These are phyloP conservation scores for Phytophthora colocasiae DNA, from an alignment of 352 stramenopile genomes.

Conservation along the genomic window DNA sequence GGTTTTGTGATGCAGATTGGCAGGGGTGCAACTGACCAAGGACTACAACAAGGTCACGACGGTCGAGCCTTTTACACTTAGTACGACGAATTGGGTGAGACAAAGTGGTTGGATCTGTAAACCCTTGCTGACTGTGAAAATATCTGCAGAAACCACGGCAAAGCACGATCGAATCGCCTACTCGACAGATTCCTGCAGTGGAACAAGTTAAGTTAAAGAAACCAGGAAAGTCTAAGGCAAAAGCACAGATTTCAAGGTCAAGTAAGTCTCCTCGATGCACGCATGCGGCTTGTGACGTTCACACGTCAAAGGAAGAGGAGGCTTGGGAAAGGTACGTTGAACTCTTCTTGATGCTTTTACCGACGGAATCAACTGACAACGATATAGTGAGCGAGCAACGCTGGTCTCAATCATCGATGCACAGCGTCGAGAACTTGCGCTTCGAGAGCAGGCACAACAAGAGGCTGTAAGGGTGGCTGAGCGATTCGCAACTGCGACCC, in stretches of 20 bases:
- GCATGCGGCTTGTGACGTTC: slow-evolving; percentile 9
- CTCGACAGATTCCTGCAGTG: background rate
- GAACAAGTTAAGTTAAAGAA: slow-evolving; percentile 7
- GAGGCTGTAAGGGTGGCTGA: slow-evolving; percentile 63
- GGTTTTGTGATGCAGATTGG: slow-evolving; percentile 31
- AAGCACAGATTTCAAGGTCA: slow-evolving; percentile 8
- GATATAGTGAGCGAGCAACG: slow-evolving; percentile 57
- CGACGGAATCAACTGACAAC: background rate
- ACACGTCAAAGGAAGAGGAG: slow-evolving; percentile 34
- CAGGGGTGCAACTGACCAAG: slow-evolving; percentile 41
- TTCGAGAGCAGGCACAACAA: slow-evolving; percentile 57
- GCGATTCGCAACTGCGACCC: slow-evolving; percentile 58
- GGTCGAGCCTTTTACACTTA: slow-evolving; percentile 66
- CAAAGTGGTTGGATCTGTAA: background rate
- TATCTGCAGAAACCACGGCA: slow-evolving; percentile 30
- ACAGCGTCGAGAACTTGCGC: slow-evolving; percentile 63
- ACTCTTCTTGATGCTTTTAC: background rate
- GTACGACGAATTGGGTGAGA: slow-evolving; percentile 60
- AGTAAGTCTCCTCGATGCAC: slow-evolving; percentile 20
- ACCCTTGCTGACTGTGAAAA: background rate
- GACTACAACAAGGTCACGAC: slow-evolving; percentile 66
- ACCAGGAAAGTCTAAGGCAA: slow-evolving; percentile 20
- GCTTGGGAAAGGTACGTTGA: slow-evolving; percentile 49
- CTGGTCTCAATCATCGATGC: slow-evolving; percentile 69
- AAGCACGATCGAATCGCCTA: slow-evolving; percentile 31